These are phyloP conservation scores for Metrosideros polymorpha DNA, from an alignment of 441 rosid genomes.

Conservation along the genomic window DNA sequence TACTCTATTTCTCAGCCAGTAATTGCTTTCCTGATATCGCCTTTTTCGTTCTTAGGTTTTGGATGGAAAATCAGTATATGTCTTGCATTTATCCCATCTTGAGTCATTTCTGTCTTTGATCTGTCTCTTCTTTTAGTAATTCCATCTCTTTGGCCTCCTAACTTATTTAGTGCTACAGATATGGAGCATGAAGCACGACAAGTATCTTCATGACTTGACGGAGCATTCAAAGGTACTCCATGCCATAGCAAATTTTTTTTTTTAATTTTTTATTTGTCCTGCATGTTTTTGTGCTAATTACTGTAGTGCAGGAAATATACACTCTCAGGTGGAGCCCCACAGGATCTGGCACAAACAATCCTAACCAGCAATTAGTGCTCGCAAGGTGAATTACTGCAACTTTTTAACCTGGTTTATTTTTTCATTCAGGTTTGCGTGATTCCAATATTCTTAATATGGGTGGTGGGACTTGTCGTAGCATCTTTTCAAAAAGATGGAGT, in stretches of 20 bases:
- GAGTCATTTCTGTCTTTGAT: background rate
- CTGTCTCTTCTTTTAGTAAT: background rate
- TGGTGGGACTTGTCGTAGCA: background rate
- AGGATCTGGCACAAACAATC: constrained; percentile 86
- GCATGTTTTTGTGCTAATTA: background rate
- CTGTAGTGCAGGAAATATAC: constrained; percentile 66
- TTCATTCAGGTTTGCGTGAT: background rate
- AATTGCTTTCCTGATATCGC: background rate
- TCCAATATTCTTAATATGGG: background rate
- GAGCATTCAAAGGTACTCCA: constrained; percentile 70
- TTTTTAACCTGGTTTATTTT: background rate
- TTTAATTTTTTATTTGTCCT: background rate
- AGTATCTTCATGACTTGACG: constrained; percentile 75
- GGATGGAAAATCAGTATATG: background rate
- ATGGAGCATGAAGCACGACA: constrained; percentile 83
- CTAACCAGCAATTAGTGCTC: constrained; percentile 75
- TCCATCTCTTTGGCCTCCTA: background rate
- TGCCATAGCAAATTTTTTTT: background rate
- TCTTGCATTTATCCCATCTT: background rate
- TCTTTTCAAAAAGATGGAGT: background rate
- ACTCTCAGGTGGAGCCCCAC: constrained; percentile 99
- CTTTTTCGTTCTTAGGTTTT: background rate
- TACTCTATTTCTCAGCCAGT: background rate
- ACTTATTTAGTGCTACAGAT: constrained; percentile 39
- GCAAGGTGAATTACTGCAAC: constrained; percentile 50